Base-by-base conservation (phyloP, 2,329 filamentous ascomycete species). In the Pseudogymnoascus sp. region DNA sequence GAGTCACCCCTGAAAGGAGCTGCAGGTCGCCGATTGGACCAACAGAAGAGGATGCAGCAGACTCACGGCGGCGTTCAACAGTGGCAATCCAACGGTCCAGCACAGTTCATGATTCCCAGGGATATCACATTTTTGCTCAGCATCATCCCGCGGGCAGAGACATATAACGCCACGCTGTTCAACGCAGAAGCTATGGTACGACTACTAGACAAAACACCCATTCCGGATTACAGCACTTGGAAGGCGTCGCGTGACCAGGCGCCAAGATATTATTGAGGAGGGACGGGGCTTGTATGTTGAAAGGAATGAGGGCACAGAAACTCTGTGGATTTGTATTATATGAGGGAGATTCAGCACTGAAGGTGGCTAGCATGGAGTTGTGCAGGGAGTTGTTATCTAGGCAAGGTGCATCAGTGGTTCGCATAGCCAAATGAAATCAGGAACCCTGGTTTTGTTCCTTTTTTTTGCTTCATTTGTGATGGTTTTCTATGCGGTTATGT, bases 1-100 rank as follows among this genome's bases (percentile, higher is more conserved):
- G 92, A 90, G 63, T 97, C 93, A 4, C 95, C 96, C 0, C 81
- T 97, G 38, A 99, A 97, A 74, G 91, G 91, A 12, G 90, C 91
- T 1, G 91, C 93, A 38, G 91, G 91, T 25, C 88, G 93, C 62
- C 88, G 93, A 37, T 81, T 96, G 21, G 91, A 95, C 70, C 89
- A 95, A 72, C 79, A 71, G 64, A 75, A 69, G 72, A 83, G 85
- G 60, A 81, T 86, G 4, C 85, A 82, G 68, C 83, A 83, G 67
- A 78, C 79, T 11, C 79, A 80, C 66, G 74, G 75, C 11, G 69
- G 71, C 28, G 66, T 72, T 14, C 69, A 65, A 16, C 72, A 69
- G 71, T 74, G 68, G 66, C 71, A 59, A 63, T 71, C 69, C 18
- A 70, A 73, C 3, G 68, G 61, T 4, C 52, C 71, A 33, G 68